A percentile compares a stretch with the other conserved stretches of the same genome.
These are phyloP conservation scores for Ogataea hybrid DNA, from an alignment of 1,139 yeast genomes.

Conservation along the genomic window DNA sequence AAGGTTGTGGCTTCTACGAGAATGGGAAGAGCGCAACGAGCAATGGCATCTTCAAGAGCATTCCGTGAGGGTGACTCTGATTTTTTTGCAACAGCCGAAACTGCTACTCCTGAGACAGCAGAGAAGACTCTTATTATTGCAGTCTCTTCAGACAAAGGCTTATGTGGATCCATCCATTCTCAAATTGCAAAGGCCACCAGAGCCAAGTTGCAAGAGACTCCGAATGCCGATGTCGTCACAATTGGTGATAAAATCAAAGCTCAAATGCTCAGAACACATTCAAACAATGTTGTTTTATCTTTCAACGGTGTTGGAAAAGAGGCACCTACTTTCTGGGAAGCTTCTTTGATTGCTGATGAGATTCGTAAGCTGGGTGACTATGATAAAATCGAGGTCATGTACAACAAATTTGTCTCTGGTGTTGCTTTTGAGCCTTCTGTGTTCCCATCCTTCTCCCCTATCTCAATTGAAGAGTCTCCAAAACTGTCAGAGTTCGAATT, in stretches of 20 bases:
- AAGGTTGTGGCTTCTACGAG: constrained; percentile 98
- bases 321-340: constrained; percentile 92
- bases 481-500: constrained; percentile 81
- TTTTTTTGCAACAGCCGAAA: constrained; percentile 80
- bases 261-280: constrained; percentile 82
- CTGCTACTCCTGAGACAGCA: constrained; percentile 48
- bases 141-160: constrained; percentile 95
- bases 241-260: constrained; percentile 93
- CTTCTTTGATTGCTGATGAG: constrained; percentile 85
- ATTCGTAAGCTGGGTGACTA: constrained; percentile 67
- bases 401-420: constrained; percentile 85
- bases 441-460: constrained; percentile 65
- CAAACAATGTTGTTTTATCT: constrained; percentile 66
- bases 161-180: constrained; percentile 97
- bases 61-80: constrained; percentile 80
- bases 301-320: constrained; percentile 94
- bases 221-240: constrained; percentile 78
- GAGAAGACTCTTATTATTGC: constrained; percentile 76
- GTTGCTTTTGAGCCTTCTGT: constrained; percentile 86
- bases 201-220: constrained; percentile 57
- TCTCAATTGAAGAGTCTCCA: constrained; percentile 81
- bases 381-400: constrained; percentile 75
- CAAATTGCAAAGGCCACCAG: constrained; percentile 90
- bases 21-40: constrained; percentile 92
- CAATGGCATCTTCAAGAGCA: constrained; percentile 85